Evolutionary conservation across 768 basidiomycete species (phyloP).

Genomic region (Rhizopogon vesiculosus): DNA sequence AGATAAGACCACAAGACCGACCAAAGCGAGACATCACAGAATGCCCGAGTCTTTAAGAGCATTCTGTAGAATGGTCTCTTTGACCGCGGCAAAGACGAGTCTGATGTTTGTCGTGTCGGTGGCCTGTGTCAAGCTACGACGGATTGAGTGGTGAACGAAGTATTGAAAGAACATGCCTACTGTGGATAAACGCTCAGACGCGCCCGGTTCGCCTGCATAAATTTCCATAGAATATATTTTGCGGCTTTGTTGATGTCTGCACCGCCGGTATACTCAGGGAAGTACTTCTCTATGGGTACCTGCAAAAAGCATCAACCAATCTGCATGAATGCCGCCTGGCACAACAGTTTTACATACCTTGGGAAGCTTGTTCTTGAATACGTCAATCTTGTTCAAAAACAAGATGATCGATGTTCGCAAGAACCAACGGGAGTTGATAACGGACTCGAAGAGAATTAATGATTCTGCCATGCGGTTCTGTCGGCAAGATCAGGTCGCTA

Average conservation of each 20-base stretch:
- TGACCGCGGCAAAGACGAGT: conserved; percentile 82
- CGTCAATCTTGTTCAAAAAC: conserved; percentile 69
- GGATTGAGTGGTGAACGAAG: background rate
- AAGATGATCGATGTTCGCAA: conserved; percentile 60
- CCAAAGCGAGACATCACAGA: conserved; percentile 34
- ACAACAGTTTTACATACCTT: conserved; percentile 26
- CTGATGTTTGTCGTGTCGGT: conserved; percentile 84
- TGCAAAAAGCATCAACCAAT: conserved; percentile 16
- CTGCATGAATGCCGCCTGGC: background rate
- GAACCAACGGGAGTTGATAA: conserved; percentile 82
- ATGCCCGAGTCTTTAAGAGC: conserved; percentile 84
- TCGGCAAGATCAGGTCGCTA: background rate
- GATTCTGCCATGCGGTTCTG: conserved; percentile 78
- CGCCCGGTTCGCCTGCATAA: conserved; percentile 88
- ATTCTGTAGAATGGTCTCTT: conserved; percentile 91
- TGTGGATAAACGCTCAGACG: conserved; percentile 88
- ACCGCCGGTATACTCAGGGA: conserved; percentile 87
- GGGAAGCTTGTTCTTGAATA: conserved; percentile 71
- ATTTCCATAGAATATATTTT: conserved; percentile 92
- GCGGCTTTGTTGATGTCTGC: conserved; percentile 91
- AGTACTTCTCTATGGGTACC: conserved; percentile 75
- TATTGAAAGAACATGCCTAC: conserved; percentile 36
- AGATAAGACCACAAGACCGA: conserved; percentile 2
- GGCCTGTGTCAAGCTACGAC: conserved; percentile 71
- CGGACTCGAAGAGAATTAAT: conserved; percentile 67